phyloP scores from a whole-genome alignment of 2,329 filamentous ascomycete genomes.

The Triangularia verruculosa region DNA sequence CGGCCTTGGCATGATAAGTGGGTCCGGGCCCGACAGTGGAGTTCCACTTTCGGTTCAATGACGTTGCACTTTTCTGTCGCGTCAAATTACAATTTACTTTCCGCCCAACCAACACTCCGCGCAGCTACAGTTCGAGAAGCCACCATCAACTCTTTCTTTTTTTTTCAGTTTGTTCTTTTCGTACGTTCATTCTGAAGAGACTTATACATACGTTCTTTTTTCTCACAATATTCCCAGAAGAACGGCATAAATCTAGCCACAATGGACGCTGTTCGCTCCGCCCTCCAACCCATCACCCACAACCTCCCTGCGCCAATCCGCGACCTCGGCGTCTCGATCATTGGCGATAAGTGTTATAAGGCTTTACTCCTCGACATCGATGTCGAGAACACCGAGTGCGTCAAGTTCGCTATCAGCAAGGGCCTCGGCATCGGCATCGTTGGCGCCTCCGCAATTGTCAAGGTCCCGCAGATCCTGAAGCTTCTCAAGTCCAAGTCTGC shows the following conservation, averaged over 20 bases:
- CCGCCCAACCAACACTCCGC: background rate
- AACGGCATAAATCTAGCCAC: slow-evolving; percentile 9
- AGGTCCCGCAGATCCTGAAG: slow-evolving; percentile 95
- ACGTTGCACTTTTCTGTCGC: background rate
- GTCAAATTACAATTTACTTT: background rate
- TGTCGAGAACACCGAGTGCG: slow-evolving; percentile 70
- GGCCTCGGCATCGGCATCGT: slow-evolving; percentile 92
- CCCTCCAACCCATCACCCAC: slow-evolving; percentile 67
- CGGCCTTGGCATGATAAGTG: background rate
- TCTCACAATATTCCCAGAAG: background rate
- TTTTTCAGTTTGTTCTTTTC: background rate
- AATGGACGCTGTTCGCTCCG: slow-evolving; percentile 62
- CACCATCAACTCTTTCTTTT: background rate
- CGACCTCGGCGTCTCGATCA: slow-evolving; percentile 72
- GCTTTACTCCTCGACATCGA: slow-evolving; percentile 83
- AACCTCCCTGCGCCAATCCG: slow-evolving; percentile 71
- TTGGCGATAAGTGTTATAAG: slow-evolving; percentile 82
- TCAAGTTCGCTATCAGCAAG: slow-evolving; percentile 90
- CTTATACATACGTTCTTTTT: background rate
- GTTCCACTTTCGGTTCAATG: background rate
- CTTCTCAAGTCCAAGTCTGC: slow-evolving; percentile 77
- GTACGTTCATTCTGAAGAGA: background rate
- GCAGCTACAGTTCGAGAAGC: background rate
- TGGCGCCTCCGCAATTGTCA: slow-evolving; percentile 83
- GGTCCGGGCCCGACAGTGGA: background rate